These are phyloP conservation scores for Hyparrhenia diplandra DNA, from an alignment of 176 grass and related monocot species.

Conservation along the genomic window DNA sequence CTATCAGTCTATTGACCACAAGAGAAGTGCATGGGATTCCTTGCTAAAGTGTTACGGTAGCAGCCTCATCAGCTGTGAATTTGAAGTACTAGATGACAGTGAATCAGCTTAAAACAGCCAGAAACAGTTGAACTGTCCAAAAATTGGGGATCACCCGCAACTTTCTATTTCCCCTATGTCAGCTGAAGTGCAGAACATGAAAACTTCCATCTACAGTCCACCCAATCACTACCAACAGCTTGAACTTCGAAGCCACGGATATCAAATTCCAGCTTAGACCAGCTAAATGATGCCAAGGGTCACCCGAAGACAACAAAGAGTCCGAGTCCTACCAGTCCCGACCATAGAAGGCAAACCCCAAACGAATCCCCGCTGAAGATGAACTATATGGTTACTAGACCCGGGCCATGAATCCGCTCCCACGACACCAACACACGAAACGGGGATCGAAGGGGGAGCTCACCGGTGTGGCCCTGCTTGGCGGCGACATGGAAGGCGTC, in stretches of 20 bases:
- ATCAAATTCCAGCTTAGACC: background rate
- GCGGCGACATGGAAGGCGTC: conserved; percentile 93
- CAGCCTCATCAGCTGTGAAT: background rate
- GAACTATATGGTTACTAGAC: background rate
- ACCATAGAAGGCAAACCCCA: background rate
- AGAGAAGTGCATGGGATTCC: background rate
- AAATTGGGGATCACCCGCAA: background rate
- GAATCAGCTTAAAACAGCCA: background rate
- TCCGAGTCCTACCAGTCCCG: background rate
- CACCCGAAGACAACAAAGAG: background rate
- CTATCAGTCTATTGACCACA: no score
- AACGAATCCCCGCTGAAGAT: background rate
- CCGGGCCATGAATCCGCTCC: background rate
- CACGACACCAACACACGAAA: background rate
- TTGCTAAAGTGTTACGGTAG: background rate
- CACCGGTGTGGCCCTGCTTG: conserved; percentile 82
- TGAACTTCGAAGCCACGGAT: background rate
- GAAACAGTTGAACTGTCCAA: background rate
- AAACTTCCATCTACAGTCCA: background rate
- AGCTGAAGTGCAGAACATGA: background rate
- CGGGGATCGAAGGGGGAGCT: background rate
- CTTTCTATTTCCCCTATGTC: background rate
- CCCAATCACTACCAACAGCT: background rate
- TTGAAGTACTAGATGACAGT: background rate
- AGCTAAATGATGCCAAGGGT: background rate